A percentile compares a stretch with the other conserved stretches of the same genome.
These are phyloP conservation scores for Pelargonium citronellum DNA, from an alignment of 441 rosid genomes.

Conservation along the genomic window DNA sequence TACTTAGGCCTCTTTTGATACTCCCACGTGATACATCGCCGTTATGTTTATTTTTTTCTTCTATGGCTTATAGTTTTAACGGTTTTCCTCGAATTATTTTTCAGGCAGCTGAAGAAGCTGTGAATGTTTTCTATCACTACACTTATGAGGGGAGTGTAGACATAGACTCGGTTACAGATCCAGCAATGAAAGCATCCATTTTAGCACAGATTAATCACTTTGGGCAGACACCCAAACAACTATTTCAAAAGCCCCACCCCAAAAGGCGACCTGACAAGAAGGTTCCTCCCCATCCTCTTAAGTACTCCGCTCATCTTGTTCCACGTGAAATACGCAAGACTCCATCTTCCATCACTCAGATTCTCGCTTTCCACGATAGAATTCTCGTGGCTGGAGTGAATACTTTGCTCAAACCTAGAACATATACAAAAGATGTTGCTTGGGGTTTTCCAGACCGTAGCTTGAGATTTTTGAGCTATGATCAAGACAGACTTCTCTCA, in stretches of 20 bases:
- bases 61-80: neutral
- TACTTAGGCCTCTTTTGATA: too few relatives aligned
- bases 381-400: constrained; percentile 70
- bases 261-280: constrained; percentile 72
- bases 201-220: constrained; percentile 94
- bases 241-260: constrained; percentile 77
- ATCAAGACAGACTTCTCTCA: constrained; percentile 86
- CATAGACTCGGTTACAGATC: constrained; percentile 86
- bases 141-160: constrained; percentile 96
- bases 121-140: constrained; percentile 95
- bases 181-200: constrained; percentile 95
- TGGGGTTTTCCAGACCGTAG: constrained; percentile 99
- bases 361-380: constrained; percentile 71
- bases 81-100: constrained; percentile 22
- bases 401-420: constrained; percentile 81
- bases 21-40: too few relatives aligned
- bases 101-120: constrained; percentile 97
- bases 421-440: constrained; percentile 72
- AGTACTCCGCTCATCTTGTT: constrained; percentile 69
- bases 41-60: neutral
- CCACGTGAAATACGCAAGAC: constrained; percentile 83
- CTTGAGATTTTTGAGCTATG: constrained; percentile 95
- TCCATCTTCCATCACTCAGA: constrained; percentile 70
- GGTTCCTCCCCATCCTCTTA: constrained; percentile 79
- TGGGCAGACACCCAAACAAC: constrained; percentile 96